Percentiles rank a stretch among this genome's conserved stretches.
Evolutionary conservation across 225 moss, liverwort and hornwort species (phyloP).

Genomic region (Ulota crispa): DNA sequence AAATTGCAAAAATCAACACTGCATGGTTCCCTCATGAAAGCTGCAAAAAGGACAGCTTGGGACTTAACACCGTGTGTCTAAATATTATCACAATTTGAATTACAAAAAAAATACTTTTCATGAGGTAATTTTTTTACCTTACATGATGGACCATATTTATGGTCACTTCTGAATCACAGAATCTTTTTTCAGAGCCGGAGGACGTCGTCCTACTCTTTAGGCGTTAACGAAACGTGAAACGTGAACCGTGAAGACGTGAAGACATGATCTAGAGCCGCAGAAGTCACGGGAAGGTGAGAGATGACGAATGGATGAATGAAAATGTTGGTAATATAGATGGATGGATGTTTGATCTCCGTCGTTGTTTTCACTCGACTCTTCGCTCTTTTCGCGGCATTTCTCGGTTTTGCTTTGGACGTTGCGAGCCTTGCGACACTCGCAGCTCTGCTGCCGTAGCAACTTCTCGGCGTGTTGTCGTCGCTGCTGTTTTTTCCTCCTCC

Average conservation of each 20-base stretch:
- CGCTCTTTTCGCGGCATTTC: constrained; percentile 23
- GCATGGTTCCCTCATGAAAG: too few species aligned
- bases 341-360: background rate
- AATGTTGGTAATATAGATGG: too few species aligned
- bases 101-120: too few species aligned
- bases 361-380: constrained; percentile 21
- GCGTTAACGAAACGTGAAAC: background rate
- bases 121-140: too few species aligned
- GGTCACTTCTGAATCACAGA: too few species aligned
- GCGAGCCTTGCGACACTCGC: constrained; percentile 3
- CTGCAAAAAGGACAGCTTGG: too few species aligned
- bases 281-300: background rate
- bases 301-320: background rate
- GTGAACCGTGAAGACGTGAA: background rate
- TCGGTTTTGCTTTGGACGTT: background rate
- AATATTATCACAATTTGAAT: too few species aligned
- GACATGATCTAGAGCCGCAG: background rate
- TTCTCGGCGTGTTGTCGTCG: constrained; percentile 20
- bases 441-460: constrained; percentile 25
- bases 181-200: too few species aligned
- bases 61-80: too few species aligned
- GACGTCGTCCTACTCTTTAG: too few species aligned
- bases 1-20: too few species aligned
- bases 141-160: too few species aligned
- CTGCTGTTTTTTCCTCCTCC: background rate